Conservation (phyloP, 2,329 filamentous ascomycete species). For the Metarhizium guizhouense region DNA sequence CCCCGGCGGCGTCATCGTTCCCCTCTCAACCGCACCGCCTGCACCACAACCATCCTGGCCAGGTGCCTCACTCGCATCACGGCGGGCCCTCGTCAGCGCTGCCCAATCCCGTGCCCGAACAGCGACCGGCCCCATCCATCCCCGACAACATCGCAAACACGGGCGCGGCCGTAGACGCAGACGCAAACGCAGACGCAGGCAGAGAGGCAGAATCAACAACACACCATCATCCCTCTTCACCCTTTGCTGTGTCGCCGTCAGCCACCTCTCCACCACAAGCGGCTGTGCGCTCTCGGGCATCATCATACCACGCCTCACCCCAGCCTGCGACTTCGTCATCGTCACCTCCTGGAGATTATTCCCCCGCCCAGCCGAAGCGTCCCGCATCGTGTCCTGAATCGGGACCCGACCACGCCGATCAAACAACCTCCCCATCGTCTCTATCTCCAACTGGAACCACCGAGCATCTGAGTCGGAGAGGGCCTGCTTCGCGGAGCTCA, state of each 20-base stretch:
- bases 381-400: conserved; percentile 12
- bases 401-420: conserved; percentile 11
- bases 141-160: conserved; percentile 13
- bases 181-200: conserved; percentile 13
- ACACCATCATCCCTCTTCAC: not conserved
- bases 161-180: conserved; percentile 7
- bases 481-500: conserved; percentile 28
- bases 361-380: conserved; percentile 5
- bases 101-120: not conserved
- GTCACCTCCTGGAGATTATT: conserved; percentile 2
- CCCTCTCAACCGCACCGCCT: conserved; percentile 7
- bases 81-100: conserved; percentile 9
- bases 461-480: conserved; percentile 27
- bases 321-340: conserved; percentile 2
- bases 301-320: conserved; percentile 4
- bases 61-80: conserved; percentile 3
- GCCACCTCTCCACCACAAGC: conserved; percentile 5
- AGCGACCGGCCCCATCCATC: conserved; percentile 2
- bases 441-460: conserved; percentile 17
- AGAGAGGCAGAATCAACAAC: conserved; percentile 14
- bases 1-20: conserved; percentile 14
- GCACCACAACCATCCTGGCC: conserved; percentile 8
- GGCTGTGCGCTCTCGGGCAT: conserved; percentile 7
- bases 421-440: conserved; percentile 10
- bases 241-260: conserved; percentile 1